Percentiles rank a stretch among this genome's conserved stretches.
phyloP scores from a whole-genome alignment of 805 yeast species.

The Ogataea kodamae region DNA sequence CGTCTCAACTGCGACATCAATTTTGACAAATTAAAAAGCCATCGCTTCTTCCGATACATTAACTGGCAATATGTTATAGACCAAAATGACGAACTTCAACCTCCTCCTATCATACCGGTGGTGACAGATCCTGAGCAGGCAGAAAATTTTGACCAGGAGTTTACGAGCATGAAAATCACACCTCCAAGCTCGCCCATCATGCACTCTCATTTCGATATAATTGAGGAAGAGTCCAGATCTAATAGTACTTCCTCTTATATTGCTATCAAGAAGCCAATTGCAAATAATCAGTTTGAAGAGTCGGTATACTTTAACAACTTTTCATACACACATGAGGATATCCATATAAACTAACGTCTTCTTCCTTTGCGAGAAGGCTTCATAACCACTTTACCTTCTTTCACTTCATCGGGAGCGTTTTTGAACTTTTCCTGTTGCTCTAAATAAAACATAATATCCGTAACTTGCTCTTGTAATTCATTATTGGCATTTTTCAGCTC shows the following conservation, averaged over 20 bases:
- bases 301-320: conserved; percentile 34
- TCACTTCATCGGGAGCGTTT: conserved; percentile 67
- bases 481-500: conserved; percentile 37
- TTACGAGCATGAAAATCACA: conserved; percentile 63
- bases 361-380: conserved; percentile 19
- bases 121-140: conserved; percentile 79
- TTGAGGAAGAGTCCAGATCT: conserved; percentile 30
- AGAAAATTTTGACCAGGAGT: conserved; percentile 78
- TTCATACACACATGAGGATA: conserved; percentile 30
- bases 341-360: conserved; percentile 6
- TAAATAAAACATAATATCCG: conserved; percentile 76
- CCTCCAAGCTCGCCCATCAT: conserved; percentile 35
- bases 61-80: conserved; percentile 60
- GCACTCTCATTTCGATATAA: conserved; percentile 25
- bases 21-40: conserved; percentile 54
- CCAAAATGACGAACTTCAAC: conserved; percentile 47
- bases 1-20: conserved; percentile 57
- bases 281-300: conserved; percentile 25
- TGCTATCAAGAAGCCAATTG: conserved; percentile 29
- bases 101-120: conserved; percentile 85
- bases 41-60: conserved; percentile 72
- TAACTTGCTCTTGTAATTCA: conserved; percentile 60
- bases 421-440: conserved; percentile 71
- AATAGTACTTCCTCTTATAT: conserved; percentile 32
- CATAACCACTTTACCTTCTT: conserved; percentile 63